Percentiles rank a stretch among this genome's conserved stretches.
Evolutionary conservation across 2,329 filamentous ascomycete species (phyloP).

Genomic region (Xylaria hypoxylon): DNA sequence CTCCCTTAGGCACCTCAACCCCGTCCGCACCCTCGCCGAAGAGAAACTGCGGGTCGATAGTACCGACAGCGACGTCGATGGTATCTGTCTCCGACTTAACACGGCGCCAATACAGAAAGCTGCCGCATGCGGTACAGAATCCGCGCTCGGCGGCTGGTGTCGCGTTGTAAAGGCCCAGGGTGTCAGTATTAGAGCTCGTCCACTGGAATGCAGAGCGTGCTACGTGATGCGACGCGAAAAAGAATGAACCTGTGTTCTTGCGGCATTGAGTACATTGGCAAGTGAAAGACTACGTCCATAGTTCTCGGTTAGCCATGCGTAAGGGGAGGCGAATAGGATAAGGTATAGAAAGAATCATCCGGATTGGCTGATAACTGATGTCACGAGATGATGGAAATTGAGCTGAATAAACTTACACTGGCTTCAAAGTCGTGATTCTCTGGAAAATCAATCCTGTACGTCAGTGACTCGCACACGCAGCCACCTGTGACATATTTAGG

Average conservation of each 20-base stretch:
- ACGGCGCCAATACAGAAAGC: slow-evolving; percentile 60
- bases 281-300: slow-evolving; percentile 53
- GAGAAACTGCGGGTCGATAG: slow-evolving; percentile 59
- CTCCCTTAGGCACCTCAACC: slow-evolving; percentile 31
- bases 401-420: slow-evolving; percentile 35
- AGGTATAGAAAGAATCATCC: neutral
- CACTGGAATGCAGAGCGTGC: slow-evolving; percentile 49
- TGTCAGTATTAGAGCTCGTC: slow-evolving; percentile 50
- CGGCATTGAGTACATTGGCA: slow-evolving; percentile 69
- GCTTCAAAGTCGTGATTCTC: slow-evolving; percentile 57
- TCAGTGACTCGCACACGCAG: slow-evolving; percentile 63
- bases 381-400: neutral
- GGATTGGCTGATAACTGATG: neutral
- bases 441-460: slow-evolving; percentile 62
- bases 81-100: slow-evolving; percentile 43
- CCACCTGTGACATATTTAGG: slow-evolving; percentile 58
- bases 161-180: slow-evolving; percentile 56
- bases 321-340: too few relatives aligned
- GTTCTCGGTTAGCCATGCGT: neutral
- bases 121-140: slow-evolving; percentile 63
- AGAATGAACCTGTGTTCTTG: slow-evolving; percentile 61
- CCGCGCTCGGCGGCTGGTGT: slow-evolving; percentile 56
- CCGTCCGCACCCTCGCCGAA: slow-evolving; percentile 47
- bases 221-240: slow-evolving; percentile 57
- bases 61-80: slow-evolving; percentile 57